These are phyloP conservation scores for Colletotrichum liriopes DNA, from an alignment of 2,329 filamentous ascomycete species.

Conservation along the genomic window DNA sequence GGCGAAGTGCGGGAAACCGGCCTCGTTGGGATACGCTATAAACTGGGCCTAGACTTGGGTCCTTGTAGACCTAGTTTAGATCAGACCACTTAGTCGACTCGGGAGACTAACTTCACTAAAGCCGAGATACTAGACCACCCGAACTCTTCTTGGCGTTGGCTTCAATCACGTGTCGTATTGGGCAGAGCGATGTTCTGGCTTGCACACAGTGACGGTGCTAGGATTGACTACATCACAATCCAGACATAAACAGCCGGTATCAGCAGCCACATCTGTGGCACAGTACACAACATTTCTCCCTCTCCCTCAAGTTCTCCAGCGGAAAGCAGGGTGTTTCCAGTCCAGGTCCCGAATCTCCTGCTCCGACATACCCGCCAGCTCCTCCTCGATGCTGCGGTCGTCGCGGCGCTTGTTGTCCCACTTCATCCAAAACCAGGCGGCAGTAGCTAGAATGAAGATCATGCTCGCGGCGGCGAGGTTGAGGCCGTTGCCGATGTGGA, in stretches of 20 bases:
- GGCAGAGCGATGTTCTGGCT: neutral
- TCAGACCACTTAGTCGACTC: neutral
- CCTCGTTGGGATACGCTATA: neutral
- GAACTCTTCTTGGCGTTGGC: neutral
- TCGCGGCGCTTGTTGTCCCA: conserved; percentile 73
- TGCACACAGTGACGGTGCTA: neutral
- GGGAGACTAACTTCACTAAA: neutral
- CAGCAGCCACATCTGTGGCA: neutral
- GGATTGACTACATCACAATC: neutral
- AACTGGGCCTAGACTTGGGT: neutral
- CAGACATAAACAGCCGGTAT: neutral
- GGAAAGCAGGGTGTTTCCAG: conserved; percentile 78
- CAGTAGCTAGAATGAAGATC: conserved; percentile 65
- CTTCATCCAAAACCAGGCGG: conserved; percentile 71
- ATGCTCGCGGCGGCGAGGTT: conserved; percentile 72
- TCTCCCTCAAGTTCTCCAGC: conserved; percentile 62
- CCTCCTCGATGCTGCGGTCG: conserved; percentile 67
- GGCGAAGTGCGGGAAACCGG: neutral
- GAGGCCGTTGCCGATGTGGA: conserved; percentile 79
- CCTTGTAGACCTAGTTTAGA: neutral
- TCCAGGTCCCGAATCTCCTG: conserved; percentile 73
- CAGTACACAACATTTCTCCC: neutral
- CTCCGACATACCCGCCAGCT: conserved; percentile 69
- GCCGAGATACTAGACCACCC: neutral
- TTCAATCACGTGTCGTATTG: neutral